Evolutionary conservation across 164 flowering plant genomes (phyloP).

Genomic region (Vitis vinifera): ASM3070453v1 NC_081822.1:6163501-6164000

Average conservation of each 20-base stretch:
- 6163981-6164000: slow-evolving; percentile 96
- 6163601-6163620: no score
- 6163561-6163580: no score
- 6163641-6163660: no score
- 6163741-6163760: background rate
- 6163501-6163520: no score
- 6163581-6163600: no score
- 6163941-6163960: slow-evolving; percentile 81
- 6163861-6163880: background rate
- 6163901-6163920: background rate
- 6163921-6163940: slow-evolving; percentile 62
- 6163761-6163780: background rate
- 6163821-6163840: background rate
- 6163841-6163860: background rate
- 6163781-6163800: background rate
- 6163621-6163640: no score
- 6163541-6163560: no score
- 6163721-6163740: background rate
- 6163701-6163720: background rate
- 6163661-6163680: background rate
- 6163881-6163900: background rate
- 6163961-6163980: slow-evolving; percentile 88
- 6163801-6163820: background rate
- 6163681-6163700: background rate
- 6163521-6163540: no score